Percentiles rank a stretch among this genome's conserved stretches.
Conservation (phyloP, 208 protist species). For the Lotmaria passim region DNA sequence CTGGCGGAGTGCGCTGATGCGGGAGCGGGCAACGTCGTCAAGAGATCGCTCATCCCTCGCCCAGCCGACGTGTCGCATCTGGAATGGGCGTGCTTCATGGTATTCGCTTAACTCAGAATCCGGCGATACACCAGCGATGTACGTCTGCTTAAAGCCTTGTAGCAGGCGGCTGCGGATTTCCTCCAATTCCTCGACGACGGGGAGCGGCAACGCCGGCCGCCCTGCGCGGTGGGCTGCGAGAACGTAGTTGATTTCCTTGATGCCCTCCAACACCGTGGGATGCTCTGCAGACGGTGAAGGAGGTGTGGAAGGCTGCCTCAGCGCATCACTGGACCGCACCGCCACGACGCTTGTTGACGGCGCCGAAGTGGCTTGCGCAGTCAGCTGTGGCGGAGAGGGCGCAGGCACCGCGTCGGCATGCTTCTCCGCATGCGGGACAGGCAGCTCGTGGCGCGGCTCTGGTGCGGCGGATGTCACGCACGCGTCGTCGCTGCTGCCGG, state of each 20-base stretch:
- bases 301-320: background rate
- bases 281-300: constrained; percentile 11
- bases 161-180: constrained; percentile 41
- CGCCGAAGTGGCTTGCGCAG: background rate
- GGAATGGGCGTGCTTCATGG: no score
- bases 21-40: background rate
- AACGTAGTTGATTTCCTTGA: constrained; percentile 49
- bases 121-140: background rate
- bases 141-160: constrained; percentile 14
- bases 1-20: background rate
- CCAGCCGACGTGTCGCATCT: no score
- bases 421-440: constrained; percentile 3
- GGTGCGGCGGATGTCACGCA: background rate
- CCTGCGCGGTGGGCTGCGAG: constrained; percentile 34
- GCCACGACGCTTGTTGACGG: background rate
- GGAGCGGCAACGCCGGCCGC: constrained; percentile 23
- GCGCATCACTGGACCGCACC: background rate
- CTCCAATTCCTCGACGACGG: constrained; percentile 49
- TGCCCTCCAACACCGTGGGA: constrained; percentile 31
- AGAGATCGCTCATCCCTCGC: background rate
- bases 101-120: no score
- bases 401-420: background rate
- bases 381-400: background rate
- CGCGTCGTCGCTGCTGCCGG: background rate
- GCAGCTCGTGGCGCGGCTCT: constrained; percentile 21